Percentiles rank a stretch among this genome's conserved stretches.
Conservation (phyloP, 202 grass and related monocot genomes). For the Panicum hallii region DNA sequence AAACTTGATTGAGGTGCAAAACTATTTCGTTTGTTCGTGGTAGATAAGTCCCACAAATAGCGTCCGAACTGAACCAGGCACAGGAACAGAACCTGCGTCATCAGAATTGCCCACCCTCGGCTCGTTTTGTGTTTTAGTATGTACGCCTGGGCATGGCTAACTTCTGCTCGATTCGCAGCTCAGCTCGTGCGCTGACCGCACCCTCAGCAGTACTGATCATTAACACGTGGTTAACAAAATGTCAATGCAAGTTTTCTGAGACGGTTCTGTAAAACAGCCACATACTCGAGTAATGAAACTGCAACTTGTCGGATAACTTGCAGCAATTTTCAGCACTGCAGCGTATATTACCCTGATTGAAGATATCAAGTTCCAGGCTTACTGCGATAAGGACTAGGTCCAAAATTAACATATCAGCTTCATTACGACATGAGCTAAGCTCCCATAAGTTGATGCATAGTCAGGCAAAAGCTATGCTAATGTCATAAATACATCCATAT, state of each 20-base stretch:
- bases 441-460: slow-evolving; percentile 12
- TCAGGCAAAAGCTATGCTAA: slow-evolving; percentile 1
- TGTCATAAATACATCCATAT: background rate
- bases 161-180: too few species aligned
- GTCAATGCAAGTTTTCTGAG: background rate
- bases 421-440: background rate
- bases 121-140: too few species aligned
- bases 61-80: too few species aligned
- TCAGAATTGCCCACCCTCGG: too few species aligned
- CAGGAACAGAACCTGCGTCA: too few species aligned
- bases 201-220: too few species aligned
- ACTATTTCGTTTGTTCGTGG: too few species aligned
- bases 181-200: too few species aligned
- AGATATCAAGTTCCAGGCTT: background rate
- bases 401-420: background rate
- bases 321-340: background rate
- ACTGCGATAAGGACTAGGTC: background rate
- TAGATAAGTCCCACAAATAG: too few species aligned
- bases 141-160: too few species aligned
- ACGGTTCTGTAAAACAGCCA: background rate
- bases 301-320: slow-evolving; percentile 3
- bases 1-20: too few species aligned
- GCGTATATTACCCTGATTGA: background rate
- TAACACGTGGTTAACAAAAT: background rate
- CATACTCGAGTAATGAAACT: background rate